Conservation (phyloP, 768 basidiomycete genomes). For the Hericium erinaceus region DNA sequence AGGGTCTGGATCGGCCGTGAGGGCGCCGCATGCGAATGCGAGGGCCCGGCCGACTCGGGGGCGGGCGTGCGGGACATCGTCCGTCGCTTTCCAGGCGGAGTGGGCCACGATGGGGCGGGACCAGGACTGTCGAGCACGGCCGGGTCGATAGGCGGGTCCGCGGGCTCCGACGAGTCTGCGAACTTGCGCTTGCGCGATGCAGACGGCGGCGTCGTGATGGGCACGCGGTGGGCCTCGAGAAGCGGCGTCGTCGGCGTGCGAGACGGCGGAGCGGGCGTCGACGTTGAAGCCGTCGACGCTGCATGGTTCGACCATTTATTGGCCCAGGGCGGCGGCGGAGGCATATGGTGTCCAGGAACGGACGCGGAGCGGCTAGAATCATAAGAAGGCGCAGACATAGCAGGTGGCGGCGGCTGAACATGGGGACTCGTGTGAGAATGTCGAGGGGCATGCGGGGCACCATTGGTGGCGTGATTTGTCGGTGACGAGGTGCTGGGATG, state of each 20-base stretch:
- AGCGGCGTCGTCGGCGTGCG: not conserved
- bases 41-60: slow-evolving; percentile 11
- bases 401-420: slow-evolving; percentile 26
- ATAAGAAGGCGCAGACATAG: slow-evolving; percentile 4
- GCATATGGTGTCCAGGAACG: slow-evolving; percentile 15
- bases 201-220: slow-evolving; percentile 13
- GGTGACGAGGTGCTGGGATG: slow-evolving; percentile 15
- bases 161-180: slow-evolving; percentile 15
- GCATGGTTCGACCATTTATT: slow-evolving; percentile 13
- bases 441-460: not conserved
- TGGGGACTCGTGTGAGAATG: slow-evolving; percentile 19
- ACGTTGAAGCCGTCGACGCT: not conserved
- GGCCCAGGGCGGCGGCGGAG: slow-evolving; percentile 31
- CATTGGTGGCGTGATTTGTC: slow-evolving; percentile 5
- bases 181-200: slow-evolving; percentile 25
- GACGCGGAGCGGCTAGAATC: not conserved
- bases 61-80: slow-evolving; percentile 15
- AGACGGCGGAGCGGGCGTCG: slow-evolving; percentile 11
- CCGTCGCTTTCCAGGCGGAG: slow-evolving; percentile 3
- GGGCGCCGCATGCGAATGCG: slow-evolving; percentile 15
- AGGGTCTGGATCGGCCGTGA: slow-evolving; percentile 33
- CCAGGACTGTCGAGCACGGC: too few relatives aligned
- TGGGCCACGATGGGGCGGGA: too few relatives aligned
- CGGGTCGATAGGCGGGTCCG: not conserved
- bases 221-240: not conserved